Base-by-base conservation (phyloP, 1,284 basidiomycete genomes). In the Hemileia vastatrix region DNA sequence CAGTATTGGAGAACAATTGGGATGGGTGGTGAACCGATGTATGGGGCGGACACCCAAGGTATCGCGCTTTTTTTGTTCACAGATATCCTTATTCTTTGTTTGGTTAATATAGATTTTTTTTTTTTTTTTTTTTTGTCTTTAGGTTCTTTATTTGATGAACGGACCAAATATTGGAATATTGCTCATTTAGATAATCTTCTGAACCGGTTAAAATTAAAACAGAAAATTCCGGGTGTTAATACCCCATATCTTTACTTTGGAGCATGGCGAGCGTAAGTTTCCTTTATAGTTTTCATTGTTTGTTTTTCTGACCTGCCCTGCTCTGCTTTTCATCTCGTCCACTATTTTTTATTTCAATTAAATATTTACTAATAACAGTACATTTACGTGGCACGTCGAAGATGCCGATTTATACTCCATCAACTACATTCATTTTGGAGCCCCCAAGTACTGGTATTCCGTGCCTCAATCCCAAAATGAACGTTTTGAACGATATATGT, bases 381-480 rank as follows among this genome's bases (percentile, higher is more conserved):
- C 67, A 49, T 77, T 98, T 77, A 91, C 94, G 0, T 99, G 95
- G 95, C 94, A 98, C 71, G 94, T 98, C 52, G 94, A 98, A 71
- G 83, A 83, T 56, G 70, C 68, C 19, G 94, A 97, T 74, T 81
- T 98, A 2, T 95, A 94, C 78, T 94, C 90, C 60, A 98, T 98
- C 80, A 98, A 97, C 77, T 97, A 95, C 74, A 92, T 99, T 66
- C 94, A 99, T 77, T 98, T 97, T 73, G 94, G 94, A 2, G 93
- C 94, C 0, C 93, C 92, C 0, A 98, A 83, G 72, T 81, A 89
- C 74, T 99, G 95, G 94, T 98, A 98, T 76, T 86, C 92, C 0
- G 83, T 97, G 32, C 93, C 93, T 6, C 94, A 97, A 75, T 84
- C 81, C 32, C 83, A 86, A 68, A 86, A 88, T 3, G 78, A 79